Conservation (phyloP, 2,329 filamentous ascomycete genomes). For the Colletotrichum phormii region DNA sequence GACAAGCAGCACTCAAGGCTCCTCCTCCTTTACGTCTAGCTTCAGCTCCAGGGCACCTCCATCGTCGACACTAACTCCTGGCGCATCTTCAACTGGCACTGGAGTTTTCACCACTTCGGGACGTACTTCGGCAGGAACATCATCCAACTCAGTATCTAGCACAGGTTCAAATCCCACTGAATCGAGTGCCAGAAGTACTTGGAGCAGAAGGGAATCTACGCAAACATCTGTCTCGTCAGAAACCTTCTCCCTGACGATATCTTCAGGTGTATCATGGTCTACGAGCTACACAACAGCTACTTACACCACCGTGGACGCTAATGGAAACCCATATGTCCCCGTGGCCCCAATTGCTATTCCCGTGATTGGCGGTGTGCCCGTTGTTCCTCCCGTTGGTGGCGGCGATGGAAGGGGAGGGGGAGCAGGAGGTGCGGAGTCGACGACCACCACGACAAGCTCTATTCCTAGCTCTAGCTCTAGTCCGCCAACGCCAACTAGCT, state of each 20-base stretch:
- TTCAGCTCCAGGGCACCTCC: background rate
- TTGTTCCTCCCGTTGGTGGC: background rate
- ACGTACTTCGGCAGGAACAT: background rate
- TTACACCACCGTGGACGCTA: constrained; percentile 1
- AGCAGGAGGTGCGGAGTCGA: constrained; percentile 4
- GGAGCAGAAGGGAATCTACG: constrained; percentile 1
- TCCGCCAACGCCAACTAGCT: background rate
- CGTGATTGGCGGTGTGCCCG: background rate
- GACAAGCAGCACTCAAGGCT: background rate
- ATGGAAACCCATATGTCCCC: constrained; percentile 8
- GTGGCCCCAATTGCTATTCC: constrained; percentile 5
- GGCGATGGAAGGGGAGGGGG: constrained; percentile 6
- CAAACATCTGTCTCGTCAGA: constrained; percentile 2
- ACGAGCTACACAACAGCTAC: constrained; percentile 1
- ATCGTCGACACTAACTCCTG: background rate
- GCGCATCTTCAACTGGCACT: background rate
- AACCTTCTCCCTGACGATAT: constrained; percentile 6
- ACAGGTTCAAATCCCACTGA: background rate
- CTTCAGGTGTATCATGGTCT: constrained; percentile 14
- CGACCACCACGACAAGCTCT: background rate
- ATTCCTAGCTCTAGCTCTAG: background rate
- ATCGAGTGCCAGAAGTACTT: background rate
- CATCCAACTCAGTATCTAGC: background rate
- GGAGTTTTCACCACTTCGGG: background rate
- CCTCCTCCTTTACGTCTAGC: background rate